phyloP scores from a whole-genome alignment of 306 rosid genomes.

The Castanopsis chinensis region DNA sequence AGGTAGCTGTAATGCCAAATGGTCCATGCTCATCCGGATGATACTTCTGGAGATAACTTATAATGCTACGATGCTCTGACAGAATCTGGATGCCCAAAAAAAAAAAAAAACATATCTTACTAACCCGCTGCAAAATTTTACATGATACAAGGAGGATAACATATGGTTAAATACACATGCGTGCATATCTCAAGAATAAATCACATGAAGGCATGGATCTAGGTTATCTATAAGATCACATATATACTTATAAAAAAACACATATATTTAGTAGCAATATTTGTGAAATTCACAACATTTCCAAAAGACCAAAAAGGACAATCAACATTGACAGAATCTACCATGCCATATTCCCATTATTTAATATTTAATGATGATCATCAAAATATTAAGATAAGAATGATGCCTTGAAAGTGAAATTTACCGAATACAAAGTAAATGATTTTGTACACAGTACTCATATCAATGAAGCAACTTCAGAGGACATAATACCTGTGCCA shows the following conservation, averaged over 20 bases:
- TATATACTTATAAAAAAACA: neutral
- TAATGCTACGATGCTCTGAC: conserved; percentile 91
- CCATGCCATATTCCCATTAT: neutral
- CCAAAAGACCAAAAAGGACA: neutral
- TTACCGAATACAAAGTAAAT: neutral
- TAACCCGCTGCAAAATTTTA: conserved; percentile 17
- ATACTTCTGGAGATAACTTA: conserved; percentile 89
- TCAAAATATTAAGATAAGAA: neutral
- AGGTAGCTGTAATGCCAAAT: conserved; percentile 85
- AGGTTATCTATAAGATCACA: neutral
- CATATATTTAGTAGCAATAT: neutral
- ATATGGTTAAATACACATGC: neutral
- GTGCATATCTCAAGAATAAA: neutral
- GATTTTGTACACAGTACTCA: conserved; percentile 13
- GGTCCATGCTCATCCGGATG: conserved; percentile 98
- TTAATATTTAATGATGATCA: neutral
- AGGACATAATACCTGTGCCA: conserved; percentile 63
- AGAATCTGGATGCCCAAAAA: conserved; percentile 55
- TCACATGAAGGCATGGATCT: neutral
- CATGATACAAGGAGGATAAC: conserved; percentile 10
- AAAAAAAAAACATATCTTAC: conserved; percentile 24
- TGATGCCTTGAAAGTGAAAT: neutral
- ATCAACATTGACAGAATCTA: neutral
- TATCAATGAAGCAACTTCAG: conserved; percentile 6
- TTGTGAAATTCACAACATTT: neutral